Conservation (phyloP, 371 early-diverging fungal genomes). For the Amoeboaphelidium occidentale region DNA sequence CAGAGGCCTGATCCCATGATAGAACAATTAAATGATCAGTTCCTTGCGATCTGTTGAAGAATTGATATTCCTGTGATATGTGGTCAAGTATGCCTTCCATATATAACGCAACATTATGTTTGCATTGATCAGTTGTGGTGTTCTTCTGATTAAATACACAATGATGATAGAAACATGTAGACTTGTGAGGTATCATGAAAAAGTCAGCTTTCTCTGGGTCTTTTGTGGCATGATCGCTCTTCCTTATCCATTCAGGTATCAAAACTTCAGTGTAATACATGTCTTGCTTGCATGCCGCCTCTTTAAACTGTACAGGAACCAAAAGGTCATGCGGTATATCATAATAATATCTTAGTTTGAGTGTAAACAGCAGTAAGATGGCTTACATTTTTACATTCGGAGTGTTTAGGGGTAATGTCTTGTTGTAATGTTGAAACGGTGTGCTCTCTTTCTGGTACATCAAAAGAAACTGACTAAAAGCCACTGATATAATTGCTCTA, state of each 20-base stretch:
- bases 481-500: no score
- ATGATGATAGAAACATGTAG: conserved; percentile 4
- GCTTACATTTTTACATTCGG: no score
- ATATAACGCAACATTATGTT: conserved; percentile 1
- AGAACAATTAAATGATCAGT: conserved; percentile 7
- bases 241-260: conserved; percentile 1
- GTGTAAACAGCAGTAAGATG: no score
- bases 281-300: neutral
- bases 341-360: no score
- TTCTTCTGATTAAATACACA: conserved; percentile 3
- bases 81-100: conserved; percentile 2
- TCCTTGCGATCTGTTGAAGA: conserved; percentile 1
- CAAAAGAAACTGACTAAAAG: no score
- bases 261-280: conserved; percentile 6
- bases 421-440: no score
- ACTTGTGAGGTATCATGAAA: conserved; percentile 3
- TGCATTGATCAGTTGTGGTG: conserved; percentile 1
- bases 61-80: neutral
- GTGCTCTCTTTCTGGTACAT: no score
- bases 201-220: neutral
- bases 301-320: neutral
- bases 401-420: no score
- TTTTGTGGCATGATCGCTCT: neutral
- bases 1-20: conserved; percentile 9
- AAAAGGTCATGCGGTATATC: no score